Percentiles rank a stretch among this genome's conserved stretches.
phyloP scores from a whole-genome alignment of 164 flowering plant species.

The Stephania cephalantha region DNA sequence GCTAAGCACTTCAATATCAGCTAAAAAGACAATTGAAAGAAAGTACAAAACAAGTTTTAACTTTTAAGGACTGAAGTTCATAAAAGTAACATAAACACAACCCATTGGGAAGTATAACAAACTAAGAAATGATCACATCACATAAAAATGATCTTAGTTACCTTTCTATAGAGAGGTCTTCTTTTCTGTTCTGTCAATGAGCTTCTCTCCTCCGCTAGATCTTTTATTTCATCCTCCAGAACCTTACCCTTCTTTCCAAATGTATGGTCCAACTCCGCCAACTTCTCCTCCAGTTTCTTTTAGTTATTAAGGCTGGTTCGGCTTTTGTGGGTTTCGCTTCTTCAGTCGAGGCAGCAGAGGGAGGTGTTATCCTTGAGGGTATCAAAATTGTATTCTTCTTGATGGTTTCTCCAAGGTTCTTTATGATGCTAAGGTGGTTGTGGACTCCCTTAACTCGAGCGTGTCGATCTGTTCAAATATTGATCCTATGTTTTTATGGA shows the following conservation, averaged over 20 bases:
- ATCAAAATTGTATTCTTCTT: too few relatives aligned
- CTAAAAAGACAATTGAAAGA: background rate
- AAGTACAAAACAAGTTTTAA: background rate
- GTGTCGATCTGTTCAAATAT: too few relatives aligned
- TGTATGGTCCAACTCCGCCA: slow-evolving; percentile 71
- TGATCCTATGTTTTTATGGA: too few relatives aligned
- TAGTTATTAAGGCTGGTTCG: too few relatives aligned
- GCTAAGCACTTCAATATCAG: background rate
- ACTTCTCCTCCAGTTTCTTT: slow-evolving; percentile 74
- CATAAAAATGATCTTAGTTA: slow-evolving; percentile 28
- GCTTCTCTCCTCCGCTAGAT: slow-evolving; percentile 92
- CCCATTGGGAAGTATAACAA: background rate
- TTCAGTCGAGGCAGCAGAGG: too few relatives aligned
- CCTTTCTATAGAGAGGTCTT: slow-evolving; percentile 72
- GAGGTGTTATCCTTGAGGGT: too few relatives aligned
- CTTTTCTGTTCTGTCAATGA: slow-evolving; percentile 70
- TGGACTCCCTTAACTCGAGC: too few relatives aligned
- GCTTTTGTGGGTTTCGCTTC: too few relatives aligned
- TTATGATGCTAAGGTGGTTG: too few relatives aligned
- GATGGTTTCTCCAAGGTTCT: too few relatives aligned
- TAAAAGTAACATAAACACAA: background rate
- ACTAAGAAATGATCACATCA: background rate
- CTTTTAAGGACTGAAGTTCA: background rate
- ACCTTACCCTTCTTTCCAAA: slow-evolving; percentile 84
- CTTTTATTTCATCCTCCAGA: slow-evolving; percentile 84